phyloP scores from a whole-genome alignment of 208 protist genomes.

The Kentomonas sorsogonicus region DNA sequence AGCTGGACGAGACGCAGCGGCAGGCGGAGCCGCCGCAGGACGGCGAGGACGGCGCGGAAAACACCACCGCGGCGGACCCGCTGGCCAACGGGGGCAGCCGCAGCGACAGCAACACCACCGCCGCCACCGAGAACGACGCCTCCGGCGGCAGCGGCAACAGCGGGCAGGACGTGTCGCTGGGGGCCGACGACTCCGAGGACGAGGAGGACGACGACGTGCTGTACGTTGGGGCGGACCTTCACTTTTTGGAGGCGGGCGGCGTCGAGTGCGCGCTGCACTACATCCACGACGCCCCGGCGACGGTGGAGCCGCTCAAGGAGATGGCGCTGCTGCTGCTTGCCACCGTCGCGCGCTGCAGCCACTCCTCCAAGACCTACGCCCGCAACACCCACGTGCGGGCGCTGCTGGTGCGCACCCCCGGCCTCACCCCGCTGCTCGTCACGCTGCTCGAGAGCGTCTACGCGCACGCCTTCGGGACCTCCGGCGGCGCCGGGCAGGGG shows the following conservation, averaged over 20 bases:
- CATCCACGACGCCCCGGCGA: conserved; percentile 25
- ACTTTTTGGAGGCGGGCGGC: conserved; percentile 50
- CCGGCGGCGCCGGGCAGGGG: too few species aligned
- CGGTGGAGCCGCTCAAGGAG: conserved; percentile 36
- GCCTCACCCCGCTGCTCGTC: conserved; percentile 8
- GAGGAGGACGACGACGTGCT: conserved; percentile 11
- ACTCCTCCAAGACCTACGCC: too few species aligned
- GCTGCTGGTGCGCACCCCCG: conserved; percentile 1
- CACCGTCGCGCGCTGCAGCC: conserved; percentile 19
- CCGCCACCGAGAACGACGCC: background rate
- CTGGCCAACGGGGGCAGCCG: background rate
- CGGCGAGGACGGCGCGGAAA: background rate
- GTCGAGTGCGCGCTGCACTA: conserved; percentile 48
- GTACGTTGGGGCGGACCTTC: conserved; percentile 32
- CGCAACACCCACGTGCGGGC: conserved; percentile 14
- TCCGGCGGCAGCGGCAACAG: background rate
- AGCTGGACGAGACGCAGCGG: too few species aligned
- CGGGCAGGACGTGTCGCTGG: background rate
- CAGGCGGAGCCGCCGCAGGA: background rate
- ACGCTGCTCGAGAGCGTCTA: conserved; percentile 7
- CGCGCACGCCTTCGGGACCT: too few species aligned
- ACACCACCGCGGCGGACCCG: background rate
- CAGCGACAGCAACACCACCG: background rate
- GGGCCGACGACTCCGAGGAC: conserved; percentile 3
- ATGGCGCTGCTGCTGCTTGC: conserved; percentile 39